Evolutionary conservation across 2,329 filamentous ascomycete genomes (phyloP).

Genomic region (Hypomyces perniciosus): DNA sequence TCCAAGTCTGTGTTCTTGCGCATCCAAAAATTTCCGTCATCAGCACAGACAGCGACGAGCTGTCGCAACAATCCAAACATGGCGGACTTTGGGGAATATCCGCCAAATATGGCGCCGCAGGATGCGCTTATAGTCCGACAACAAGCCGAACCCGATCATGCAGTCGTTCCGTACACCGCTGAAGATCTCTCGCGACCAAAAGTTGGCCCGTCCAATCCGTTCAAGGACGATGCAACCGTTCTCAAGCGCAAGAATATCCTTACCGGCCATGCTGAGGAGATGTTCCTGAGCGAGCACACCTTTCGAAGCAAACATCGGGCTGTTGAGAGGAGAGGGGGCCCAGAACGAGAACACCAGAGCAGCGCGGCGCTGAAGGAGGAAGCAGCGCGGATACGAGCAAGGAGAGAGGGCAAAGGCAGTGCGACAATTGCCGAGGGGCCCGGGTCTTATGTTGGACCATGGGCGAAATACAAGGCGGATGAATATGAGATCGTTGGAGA

Average conservation of each 20-base stretch:
- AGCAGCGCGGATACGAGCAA: conserved; percentile 60
- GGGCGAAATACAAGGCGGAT: conserved; percentile 74
- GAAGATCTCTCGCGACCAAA: conserved; percentile 62
- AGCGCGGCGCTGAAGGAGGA: conserved; percentile 61
- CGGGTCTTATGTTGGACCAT: conserved; percentile 86
- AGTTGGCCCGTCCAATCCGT: conserved; percentile 69
- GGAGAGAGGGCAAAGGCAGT: conserved; percentile 79
- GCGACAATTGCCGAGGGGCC: conserved; percentile 79
- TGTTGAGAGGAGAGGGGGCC: conserved; percentile 60
- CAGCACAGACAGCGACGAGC: background rate
- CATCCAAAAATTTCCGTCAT: background rate
- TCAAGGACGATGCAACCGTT: conserved; percentile 54
- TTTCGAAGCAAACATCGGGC: conserved; percentile 86
- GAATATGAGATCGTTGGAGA: conserved; percentile 69
- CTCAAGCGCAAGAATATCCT: conserved; percentile 75
- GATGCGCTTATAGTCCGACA: conserved; percentile 55
- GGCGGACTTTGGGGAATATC: conserved; percentile 58
- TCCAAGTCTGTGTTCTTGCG: background rate
- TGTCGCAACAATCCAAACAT: conserved; percentile 32
- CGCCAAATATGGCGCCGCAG: conserved; percentile 59
- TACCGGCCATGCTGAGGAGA: conserved; percentile 84
- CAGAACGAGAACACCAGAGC: conserved; percentile 50
- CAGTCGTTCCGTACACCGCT: conserved; percentile 61
- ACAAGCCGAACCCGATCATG: conserved; percentile 51
- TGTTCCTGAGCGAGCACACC: conserved; percentile 80